A percentile compares a stretch with the other conserved stretches of the same genome.
These are phyloP conservation scores for Penicillium nordicum DNA, from an alignment of 2,329 filamentous ascomycete species.

Conservation along the genomic window DNA sequence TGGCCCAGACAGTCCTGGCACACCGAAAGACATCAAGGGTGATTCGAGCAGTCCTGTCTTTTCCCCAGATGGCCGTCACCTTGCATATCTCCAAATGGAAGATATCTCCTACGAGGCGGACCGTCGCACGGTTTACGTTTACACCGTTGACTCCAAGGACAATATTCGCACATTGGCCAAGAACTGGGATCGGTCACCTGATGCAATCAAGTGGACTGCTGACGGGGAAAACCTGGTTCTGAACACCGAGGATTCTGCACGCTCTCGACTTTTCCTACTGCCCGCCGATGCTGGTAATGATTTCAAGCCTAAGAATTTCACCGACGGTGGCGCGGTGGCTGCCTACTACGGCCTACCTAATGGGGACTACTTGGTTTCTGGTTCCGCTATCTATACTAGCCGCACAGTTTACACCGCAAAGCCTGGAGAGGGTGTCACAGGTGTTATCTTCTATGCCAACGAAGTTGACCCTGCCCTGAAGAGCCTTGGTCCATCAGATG, in stretches of 20 bases:
- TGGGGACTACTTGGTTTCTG: constrained; percentile 33
- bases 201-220: constrained; percentile 49
- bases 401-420: constrained; percentile 35
- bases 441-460: constrained; percentile 37
- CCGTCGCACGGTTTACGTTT: constrained; percentile 52
- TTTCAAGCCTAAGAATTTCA: constrained; percentile 37
- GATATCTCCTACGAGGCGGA: constrained; percentile 76
- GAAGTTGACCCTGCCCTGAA: constrained; percentile 39
- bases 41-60: constrained; percentile 65
- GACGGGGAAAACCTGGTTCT: constrained; percentile 64
- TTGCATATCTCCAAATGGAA: constrained; percentile 78
- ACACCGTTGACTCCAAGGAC: constrained; percentile 32
- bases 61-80: constrained; percentile 65
- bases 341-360: constrained; percentile 31
- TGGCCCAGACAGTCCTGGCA: constrained; percentile 34
- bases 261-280: constrained; percentile 42
- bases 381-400: constrained; percentile 36
- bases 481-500: constrained; percentile 33
- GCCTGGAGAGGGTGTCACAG: constrained; percentile 25
- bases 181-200: constrained; percentile 54
- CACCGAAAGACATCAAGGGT: constrained; percentile 56
- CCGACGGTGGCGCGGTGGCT: constrained; percentile 31
- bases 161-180: constrained; percentile 39
- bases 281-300: constrained; percentile 32
- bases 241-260: constrained; percentile 68